These are phyloP conservation scores for Colletotrichum filicis DNA, from an alignment of 2,329 filamentous ascomycete species.

Conservation along the genomic window DNA sequence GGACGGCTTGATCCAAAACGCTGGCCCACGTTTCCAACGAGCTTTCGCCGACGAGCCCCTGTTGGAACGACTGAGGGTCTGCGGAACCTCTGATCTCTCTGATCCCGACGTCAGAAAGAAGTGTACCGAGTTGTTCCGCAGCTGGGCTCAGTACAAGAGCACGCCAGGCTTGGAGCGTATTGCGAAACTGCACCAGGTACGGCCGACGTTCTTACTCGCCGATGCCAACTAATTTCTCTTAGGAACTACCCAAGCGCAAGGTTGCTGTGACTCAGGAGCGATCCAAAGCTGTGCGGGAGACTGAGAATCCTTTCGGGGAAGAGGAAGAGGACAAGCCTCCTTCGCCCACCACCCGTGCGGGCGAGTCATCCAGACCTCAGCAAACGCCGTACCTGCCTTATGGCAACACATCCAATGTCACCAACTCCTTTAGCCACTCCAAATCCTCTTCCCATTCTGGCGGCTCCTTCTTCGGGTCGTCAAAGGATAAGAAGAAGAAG, in stretches of 20 bases:
- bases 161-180: constrained; percentile 84
- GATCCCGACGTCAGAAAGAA: constrained; percentile 89
- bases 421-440: constrained; percentile 38
- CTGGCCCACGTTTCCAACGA: constrained; percentile 86
- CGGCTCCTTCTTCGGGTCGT: constrained; percentile 53
- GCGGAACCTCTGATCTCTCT: constrained; percentile 85
- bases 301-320: constrained; percentile 76
- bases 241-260: constrained; percentile 75
- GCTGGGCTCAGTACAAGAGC: constrained; percentile 89
- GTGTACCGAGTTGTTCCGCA: constrained; percentile 85
- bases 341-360: constrained; percentile 38
- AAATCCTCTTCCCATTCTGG: constrained; percentile 53
- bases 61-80: constrained; percentile 88
- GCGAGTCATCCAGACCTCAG: constrained; percentile 40
- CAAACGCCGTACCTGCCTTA: constrained; percentile 40
- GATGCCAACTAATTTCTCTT: neutral
- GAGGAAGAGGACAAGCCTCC: constrained; percentile 67
- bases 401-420: constrained; percentile 36
- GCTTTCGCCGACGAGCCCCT: constrained; percentile 91
- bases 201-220: neutral
- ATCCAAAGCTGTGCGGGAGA: constrained; percentile 86
- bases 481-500: constrained; percentile 61
- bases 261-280: constrained; percentile 79
- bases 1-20: constrained; percentile 95
- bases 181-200: constrained; percentile 78